Evolutionary conservation across 768 basidiomycete genomes (phyloP).

Genomic region (Paxillus ammoniavirescens): DNA sequence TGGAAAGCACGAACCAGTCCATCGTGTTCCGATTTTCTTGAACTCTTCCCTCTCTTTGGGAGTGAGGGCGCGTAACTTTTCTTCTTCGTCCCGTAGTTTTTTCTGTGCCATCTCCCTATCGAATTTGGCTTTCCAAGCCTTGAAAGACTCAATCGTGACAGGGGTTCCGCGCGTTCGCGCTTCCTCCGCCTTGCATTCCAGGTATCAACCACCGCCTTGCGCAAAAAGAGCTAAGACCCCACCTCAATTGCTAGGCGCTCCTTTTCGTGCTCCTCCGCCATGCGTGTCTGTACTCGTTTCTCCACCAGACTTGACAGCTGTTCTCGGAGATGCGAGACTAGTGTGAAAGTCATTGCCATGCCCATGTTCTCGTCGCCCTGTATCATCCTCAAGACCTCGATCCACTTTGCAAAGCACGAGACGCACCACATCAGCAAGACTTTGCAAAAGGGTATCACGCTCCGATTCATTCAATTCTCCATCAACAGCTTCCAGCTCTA

Average conservation of each 20-base stretch:
- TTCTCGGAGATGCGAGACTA: conserved; percentile 84
- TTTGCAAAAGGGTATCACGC: conserved; percentile 50
- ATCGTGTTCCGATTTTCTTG: conserved; percentile 58
- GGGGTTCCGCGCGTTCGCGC: conserved; percentile 88
- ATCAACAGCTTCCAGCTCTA: conserved; percentile 64
- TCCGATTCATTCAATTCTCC: conserved; percentile 64
- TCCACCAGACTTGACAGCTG: conserved; percentile 64
- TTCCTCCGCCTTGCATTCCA: conserved; percentile 68
- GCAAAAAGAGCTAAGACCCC: conserved; percentile 10
- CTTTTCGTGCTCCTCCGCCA: conserved; percentile 66
- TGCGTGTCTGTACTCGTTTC: conserved; percentile 51
- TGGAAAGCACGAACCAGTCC: conserved; percentile 55
- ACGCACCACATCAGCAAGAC: conserved; percentile 57
- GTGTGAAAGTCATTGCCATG: conserved; percentile 98
- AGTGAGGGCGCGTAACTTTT: conserved; percentile 63
- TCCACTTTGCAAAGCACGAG: conserved; percentile 4
- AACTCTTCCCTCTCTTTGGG: conserved; percentile 86
- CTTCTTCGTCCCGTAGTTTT: conserved; percentile 75
- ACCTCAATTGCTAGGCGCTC: conserved; percentile 79
- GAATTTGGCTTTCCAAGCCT: conserved; percentile 76
- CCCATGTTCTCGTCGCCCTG: conserved; percentile 86
- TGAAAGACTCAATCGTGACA: conserved; percentile 81
- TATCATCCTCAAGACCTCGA: not conserved
- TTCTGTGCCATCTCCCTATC: conserved; percentile 61
- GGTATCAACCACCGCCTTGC: not conserved